phyloP scores from a whole-genome alignment of 345 rosid genomes.

The Gossypium turneri region DNA sequence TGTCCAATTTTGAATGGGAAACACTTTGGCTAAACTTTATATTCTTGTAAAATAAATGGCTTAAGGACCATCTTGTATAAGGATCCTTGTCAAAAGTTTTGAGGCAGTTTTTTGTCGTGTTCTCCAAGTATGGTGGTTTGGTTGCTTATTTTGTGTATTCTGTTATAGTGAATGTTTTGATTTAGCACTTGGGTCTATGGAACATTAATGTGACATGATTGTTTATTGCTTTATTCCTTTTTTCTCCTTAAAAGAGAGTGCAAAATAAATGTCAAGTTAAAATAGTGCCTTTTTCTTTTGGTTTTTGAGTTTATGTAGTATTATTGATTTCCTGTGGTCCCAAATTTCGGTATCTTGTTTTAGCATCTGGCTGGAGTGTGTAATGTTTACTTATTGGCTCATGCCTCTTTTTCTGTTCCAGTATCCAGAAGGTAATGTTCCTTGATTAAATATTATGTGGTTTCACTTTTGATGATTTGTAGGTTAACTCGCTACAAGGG shows the following conservation, averaged over 20 bases:
- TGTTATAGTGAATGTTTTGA: neutral
- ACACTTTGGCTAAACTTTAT: neutral
- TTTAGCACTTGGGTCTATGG: neutral
- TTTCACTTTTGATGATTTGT: neutral
- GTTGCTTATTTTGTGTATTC: neutral
- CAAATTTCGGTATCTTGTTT: neutral
- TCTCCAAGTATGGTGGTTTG: neutral
- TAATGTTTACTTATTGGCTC: neutral
- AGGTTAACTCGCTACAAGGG: constrained; percentile 97
- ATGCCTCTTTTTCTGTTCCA: neutral
- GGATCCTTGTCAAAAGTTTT: neutral
- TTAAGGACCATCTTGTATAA: neutral
- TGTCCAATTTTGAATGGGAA: neutral
- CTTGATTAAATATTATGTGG: neutral
- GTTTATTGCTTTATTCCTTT: neutral
- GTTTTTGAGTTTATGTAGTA: neutral
- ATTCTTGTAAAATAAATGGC: neutral
- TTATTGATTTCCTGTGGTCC: neutral
- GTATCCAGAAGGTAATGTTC: neutral
- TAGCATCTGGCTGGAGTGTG: neutral
- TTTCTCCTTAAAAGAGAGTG: neutral
- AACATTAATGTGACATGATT: neutral
- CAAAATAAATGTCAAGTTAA: neutral
- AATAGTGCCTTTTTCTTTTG: neutral
- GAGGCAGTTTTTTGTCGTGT: neutral